A percentile compares a stretch with the other conserved stretches of the same genome.
Conservation (phyloP, 1,284 basidiomycete species). For the Sporisorium exsertum region DNA sequence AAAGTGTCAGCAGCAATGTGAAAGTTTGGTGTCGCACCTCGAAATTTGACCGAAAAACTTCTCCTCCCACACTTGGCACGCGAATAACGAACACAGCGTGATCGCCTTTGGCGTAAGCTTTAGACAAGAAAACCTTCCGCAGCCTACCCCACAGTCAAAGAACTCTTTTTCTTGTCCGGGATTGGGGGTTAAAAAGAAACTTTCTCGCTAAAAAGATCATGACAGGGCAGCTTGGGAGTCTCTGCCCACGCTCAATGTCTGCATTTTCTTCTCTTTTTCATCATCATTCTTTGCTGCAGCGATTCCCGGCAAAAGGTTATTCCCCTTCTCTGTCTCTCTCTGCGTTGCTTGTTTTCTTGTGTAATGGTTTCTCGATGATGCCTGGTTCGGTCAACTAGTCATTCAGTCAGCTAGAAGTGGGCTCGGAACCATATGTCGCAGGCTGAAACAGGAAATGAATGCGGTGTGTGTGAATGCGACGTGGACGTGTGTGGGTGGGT, state of each 20-base stretch:
- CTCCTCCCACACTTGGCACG: background rate
- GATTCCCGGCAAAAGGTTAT: too few species aligned
- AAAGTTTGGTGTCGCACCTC: background rate
- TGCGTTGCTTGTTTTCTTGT: background rate
- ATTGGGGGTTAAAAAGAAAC: background rate
- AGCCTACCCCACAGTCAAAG: background rate
- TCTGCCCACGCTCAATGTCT: background rate
- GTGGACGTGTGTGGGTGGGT: background rate
- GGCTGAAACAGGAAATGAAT: background rate
- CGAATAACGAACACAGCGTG: too few species aligned
- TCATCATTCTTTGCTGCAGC: too few species aligned
- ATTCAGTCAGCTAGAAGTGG: too few species aligned
- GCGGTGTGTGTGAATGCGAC: background rate
- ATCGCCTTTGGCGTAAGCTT: background rate
- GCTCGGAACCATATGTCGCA: too few species aligned
- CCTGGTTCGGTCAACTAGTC: too few species aligned
- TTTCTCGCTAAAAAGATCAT: background rate
- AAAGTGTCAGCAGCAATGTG: background rate
- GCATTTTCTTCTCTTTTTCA: background rate
- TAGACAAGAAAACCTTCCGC: background rate
- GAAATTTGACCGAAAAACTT: background rate
- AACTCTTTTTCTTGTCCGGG: background rate
- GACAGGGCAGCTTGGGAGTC: background rate
- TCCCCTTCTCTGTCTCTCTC: too few species aligned
- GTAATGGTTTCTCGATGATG: too few species aligned